Evolutionary conservation across 2,329 filamentous ascomycete species (phyloP), one percentile per base, ranked within the genome.

Genomic region (Dissoconium aciculare): DNA sequence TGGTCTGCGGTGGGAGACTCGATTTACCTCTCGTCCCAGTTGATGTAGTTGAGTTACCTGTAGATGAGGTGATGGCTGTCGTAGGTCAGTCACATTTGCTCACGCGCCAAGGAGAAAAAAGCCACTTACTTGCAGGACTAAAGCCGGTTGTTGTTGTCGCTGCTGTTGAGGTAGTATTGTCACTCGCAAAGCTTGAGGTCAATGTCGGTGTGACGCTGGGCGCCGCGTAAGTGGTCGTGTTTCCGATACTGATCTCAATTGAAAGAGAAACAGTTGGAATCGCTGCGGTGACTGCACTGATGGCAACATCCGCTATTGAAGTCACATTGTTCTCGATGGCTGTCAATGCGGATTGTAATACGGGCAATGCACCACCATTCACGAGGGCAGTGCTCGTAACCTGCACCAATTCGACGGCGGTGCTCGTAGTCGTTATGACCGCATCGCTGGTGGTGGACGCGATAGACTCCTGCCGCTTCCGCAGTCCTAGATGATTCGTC

Each of bases 311-410:
- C n/a, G n/a, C n/a, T n/a, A n/a, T n/a, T n/a, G n/a, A n/a, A n/a
- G n/a, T 23, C 8, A 23, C 19, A 23, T 8, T 23, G n/a, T 8
- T 8, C 8, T 8, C 19, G 19, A 23, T 23, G 19, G 19, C 8
- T 23, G 19, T n/a, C 19, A 23, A 8, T 23, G 19, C 19, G n/a
- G 19, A 23, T n/a, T 23, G 19, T n/a, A 23, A n/a, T n/a, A 23
- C 19, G 19, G 8, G 8, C 8, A 23, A n/a, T n/a, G 19, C 19
- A n/a, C 19, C 19, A n/a, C 19, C 19, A n/a, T n/a, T 23, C 19
- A 23, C 19, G 19, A 23, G 19, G 8, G 19, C 8, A 23, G 19
- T n/a, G 19, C 8, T 23, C 19, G 19, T n/a, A n/a, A 8, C 19
- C 19, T 23, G 19, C n/a, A n/a, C 8, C 8, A n/a, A 23, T n/a